Base-by-base conservation (phyloP, 2,329 filamentous ascomycete species). In the Fusarium verrucosum region DNA sequence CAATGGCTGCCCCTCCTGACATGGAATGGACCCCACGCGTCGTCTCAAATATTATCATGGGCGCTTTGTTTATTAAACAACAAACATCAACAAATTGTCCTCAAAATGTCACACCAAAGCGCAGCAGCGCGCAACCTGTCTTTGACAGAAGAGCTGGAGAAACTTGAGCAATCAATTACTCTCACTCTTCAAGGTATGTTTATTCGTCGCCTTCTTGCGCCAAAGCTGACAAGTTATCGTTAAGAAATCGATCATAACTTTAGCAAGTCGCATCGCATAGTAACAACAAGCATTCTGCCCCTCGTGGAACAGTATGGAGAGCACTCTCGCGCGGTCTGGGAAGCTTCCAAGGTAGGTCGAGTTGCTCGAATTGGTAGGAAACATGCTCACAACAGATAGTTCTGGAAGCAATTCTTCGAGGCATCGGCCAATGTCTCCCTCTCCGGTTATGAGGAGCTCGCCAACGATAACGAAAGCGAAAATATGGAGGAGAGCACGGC, bases 331-430 rank as follows among this genome's bases (percentile, higher is more conserved):
- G 88, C 93, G 44, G 94, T 99, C 3, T 99, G 95, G 95, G 94
- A 98, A 71, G 93, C 94, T 20, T 96, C 94, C 51, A 97, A 96
- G 87, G 92, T 94, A 50, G 3, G 11, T 10, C 8, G 1, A 1
- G 8, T 19, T 22, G 8, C 14, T 14, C 1, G 10, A 3, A 1
- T 20, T 10, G 2, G 10, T 14, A 23, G 5, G 36, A 13, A 13
- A 20, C 10, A 22, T 36, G 23, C 57, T 59, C 13, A 62, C 30
- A 46, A 25, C 10, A 25, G 51, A 13, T 73, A 96, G 91, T 99
- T 99, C 79, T 99, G 95, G 95, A 99, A 99, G 79, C 94, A 98
- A 81, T 99, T 99, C 82, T 99, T 99, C 78, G 95, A 99, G 80
- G 93, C 95, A 32, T 97, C 94, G 43, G 95, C 95, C 75, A 98